Percentiles rank a stretch among this genome's conserved stretches.
Evolutionary conservation across 352 stramenopile genomes (phyloP).

Genomic region (Phytophthora pinifolia): DNA sequence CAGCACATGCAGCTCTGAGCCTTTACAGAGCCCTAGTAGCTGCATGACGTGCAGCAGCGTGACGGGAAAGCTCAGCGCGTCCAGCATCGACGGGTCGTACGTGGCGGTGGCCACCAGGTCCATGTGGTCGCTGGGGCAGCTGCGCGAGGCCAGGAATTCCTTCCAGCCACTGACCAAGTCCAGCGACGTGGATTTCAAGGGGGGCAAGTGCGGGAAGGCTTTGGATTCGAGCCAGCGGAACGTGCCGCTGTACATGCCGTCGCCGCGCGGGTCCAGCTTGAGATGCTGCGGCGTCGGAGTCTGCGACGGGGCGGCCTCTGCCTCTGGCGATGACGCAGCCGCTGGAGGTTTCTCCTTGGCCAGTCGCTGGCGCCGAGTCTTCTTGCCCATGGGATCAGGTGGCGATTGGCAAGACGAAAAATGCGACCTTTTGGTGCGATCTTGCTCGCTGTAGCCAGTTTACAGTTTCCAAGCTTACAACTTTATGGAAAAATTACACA

Average conservation of each 20-base stretch:
- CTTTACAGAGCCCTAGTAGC: slow-evolving; percentile 31
- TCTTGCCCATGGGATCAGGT: slow-evolving; percentile 28
- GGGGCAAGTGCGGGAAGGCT: slow-evolving; percentile 44
- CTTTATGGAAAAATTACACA: slow-evolving; percentile 17
- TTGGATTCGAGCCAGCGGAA: slow-evolving; percentile 80
- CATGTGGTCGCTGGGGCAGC: slow-evolving; percentile 9
- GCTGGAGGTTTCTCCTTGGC: background rate
- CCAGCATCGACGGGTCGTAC: slow-evolving; percentile 66
- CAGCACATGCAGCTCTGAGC: slow-evolving; percentile 38
- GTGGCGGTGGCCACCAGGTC: slow-evolving; percentile 43
- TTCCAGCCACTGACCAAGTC: slow-evolving; percentile 48
- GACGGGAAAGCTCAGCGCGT: slow-evolving; percentile 73
- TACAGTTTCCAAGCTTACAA: background rate
- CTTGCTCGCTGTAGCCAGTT: no score
- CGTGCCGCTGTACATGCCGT: slow-evolving; percentile 80
- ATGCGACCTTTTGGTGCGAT: slow-evolving; percentile 6
- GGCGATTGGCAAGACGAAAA: slow-evolving; percentile 8
- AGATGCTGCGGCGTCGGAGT: slow-evolving; percentile 34
- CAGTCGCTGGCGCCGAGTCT: slow-evolving; percentile 11
- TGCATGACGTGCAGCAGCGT: slow-evolving; percentile 52
- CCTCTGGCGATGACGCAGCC: background rate
- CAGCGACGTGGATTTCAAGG: slow-evolving; percentile 14
- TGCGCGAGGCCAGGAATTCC: slow-evolving; percentile 43
- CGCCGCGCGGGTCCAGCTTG: slow-evolving; percentile 60
- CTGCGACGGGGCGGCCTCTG: background rate